These are phyloP conservation scores for Sistotremastrum suecicum DNA, from an alignment of 768 basidiomycete genomes.

Conservation along the genomic window DNA sequence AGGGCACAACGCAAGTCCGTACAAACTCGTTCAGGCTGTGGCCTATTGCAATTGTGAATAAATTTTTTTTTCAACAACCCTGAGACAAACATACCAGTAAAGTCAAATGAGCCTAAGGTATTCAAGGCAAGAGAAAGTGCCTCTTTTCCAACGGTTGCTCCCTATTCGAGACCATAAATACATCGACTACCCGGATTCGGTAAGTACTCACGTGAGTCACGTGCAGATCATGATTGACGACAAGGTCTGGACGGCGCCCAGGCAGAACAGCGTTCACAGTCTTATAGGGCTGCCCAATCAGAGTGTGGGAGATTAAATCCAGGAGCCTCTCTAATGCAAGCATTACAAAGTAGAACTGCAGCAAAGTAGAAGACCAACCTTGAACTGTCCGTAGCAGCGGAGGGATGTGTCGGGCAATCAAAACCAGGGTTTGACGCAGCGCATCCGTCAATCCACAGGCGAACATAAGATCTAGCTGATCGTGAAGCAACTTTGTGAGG, in stretches of 20 bases:
- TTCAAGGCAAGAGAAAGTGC: slow-evolving; percentile 62
- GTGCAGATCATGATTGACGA: no score
- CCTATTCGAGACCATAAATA: no score
- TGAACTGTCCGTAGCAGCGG: slow-evolving; percentile 87
- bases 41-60: slow-evolving; percentile 28
- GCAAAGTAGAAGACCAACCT: slow-evolving; percentile 28
- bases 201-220: no score
- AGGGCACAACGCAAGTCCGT: slow-evolving; percentile 79
- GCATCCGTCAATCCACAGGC: slow-evolving; percentile 87
- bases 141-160: slow-evolving; percentile 3
- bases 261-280: slow-evolving; percentile 52
- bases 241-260: no score
- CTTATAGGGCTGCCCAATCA: slow-evolving; percentile 77
- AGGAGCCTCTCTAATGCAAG: slow-evolving; percentile 61
- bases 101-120: slow-evolving; percentile 87
- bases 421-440: slow-evolving; percentile 67
- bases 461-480: slow-evolving; percentile 94
- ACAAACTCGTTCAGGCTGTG: slow-evolving; percentile 95
- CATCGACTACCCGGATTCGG: no score
- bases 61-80: not conserved
- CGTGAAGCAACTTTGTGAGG: slow-evolving; percentile 88
- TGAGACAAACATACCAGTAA: slow-evolving; percentile 47
- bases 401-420: slow-evolving; percentile 76
- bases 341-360: not conserved
- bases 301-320: slow-evolving; percentile 65